Evolutionary conservation across 2,329 filamentous ascomycete species (phyloP), one percentile per base, ranked within the genome.

Genomic region (Mycosphaerelloides madeirae): DNA sequence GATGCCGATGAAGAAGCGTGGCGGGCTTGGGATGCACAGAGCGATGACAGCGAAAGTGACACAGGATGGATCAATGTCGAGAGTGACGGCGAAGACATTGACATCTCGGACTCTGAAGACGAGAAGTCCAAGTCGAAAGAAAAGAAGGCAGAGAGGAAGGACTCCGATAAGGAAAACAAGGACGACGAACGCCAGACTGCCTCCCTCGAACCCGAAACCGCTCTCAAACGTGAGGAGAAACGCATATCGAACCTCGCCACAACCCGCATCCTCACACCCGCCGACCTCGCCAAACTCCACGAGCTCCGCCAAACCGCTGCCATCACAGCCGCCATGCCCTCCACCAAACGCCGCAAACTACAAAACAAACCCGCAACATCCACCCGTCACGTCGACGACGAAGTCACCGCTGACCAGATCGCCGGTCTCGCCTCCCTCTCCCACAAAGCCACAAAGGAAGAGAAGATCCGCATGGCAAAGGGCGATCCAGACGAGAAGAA

Each of bases 51-150:
- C 47, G 80, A 82, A 50, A 85, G 87, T 55, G 91, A 86, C 13
- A 88, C 84, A 12, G 91, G 89, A 14, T 97, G 93, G 93, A 91
- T 97, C 63, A 82, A 94, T 57, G 91, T 97, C 28, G 77, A 85
- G 49, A 85, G 82, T 52, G 87, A 95, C 52, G 84, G 80, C 19
- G 87, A 85, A 41, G 83, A 83, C 41, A 93, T 86, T 56, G 74
- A 83, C 35, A 75, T 86, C 53, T 82, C 77, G 56, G 84, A 87
- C 60, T 81, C 77, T 8, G 90, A 91, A 34, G 83, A 91, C 54
- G 87, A 75, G 43, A 64, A 65, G 34, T 52, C 86, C 29, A 78
- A 81, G 52, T 39, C 41, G 29, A 53, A 54, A 29, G 51, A 60
- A 37, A 47, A 72, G 44, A 70, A 73, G 50, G 47, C 29, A 8